Evolutionary conservation across 495 filamentous ascomycete species (phyloP), one percentile per base, ranked within the genome.

Genomic region (Trichoderma orchidacearum): DNA sequence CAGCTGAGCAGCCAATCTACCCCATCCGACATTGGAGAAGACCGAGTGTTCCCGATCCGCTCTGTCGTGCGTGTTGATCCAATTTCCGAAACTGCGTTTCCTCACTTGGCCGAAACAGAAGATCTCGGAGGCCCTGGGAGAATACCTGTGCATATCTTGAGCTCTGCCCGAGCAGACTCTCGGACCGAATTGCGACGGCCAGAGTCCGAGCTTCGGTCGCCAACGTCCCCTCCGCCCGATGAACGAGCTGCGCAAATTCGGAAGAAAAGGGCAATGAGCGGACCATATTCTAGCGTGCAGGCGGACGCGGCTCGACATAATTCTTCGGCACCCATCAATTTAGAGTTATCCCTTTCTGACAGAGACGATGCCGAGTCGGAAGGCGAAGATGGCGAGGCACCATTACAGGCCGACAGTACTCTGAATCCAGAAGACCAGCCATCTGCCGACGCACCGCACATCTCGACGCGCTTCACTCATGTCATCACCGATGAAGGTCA

Each of bases 11-110:
- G 36, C 31, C n/a, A n/a, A 5, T 55, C 53, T 11, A 7, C 30
- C 8, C 17, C 15, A 6, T 17, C 52, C 30, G 53, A 55, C 31
- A 28, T 38, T 17, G 30, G 30, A 2, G 52, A 30, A 8, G 86
- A 92, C 61, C 78, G 86, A 27, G 85, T 95, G 21, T 95, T 90
- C 57, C 89, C 89, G 12, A 86, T 94, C n/a, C 80, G 85, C 32
- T 91, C 86, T 12, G 83, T 87, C 27, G 79, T 95, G 25, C 86
- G 83, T 9, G 84, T 94, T 28, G 83, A 86, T 60, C 78, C 84
- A 23, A 59, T 63, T 48, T 56, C 36, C 18, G 59, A 69, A 50
- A 57, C 59, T 64, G 68, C 61, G 51, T 59, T 59, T 54, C 55
- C 56, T 18, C 58, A 6, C 58, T 60, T 48, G 55, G 52, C 57